Base-by-base conservation (phyloP, 805 yeast genomes). In the Wickerhamomyces bovis region DNA sequence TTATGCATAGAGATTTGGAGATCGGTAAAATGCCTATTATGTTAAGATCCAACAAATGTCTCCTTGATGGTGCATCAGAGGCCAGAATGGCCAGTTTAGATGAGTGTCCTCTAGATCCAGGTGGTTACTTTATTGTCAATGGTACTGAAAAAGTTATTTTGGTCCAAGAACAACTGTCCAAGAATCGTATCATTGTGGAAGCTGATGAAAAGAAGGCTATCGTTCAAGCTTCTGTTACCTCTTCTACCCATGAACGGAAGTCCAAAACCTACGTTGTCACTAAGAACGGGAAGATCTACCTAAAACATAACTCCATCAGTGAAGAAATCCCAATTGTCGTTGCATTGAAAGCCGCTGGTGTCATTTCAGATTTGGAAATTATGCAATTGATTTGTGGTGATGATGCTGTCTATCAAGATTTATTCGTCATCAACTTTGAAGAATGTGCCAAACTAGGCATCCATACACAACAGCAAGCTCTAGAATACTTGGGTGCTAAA, bases 1-100 rank as follows among this genome's bases (percentile, higher is more conserved):
- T 92, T 55, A 80, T 88, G 73, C 92, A 89, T 57, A 77, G 85
- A 58, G 95, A 89, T 61, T 77, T 94, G 50, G 97, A 90, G 63
- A 92, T 94, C 50, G 99, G 99, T 31, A 79, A 96, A 61, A 94
- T 94, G 97, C 99, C 99, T n/a, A 83, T 94, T 59, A 94, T 94
- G 99, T 75, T 94, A 57, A 76, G 97, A 57, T 86, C 96, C 22
- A 87, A 89, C 63, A 89, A 89, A 64, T 94, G 99, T 75, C 82
- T 88, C 31, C 71, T 94, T 49, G 80, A 80, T 51, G 95, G 89
- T 18, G 81, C 85, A 42, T 73, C 80, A 43, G 96, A 92, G 59
- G 65, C 70, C 26, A 84, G 80, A 56, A 92, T 94, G 98, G 97
- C 99, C 0, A 70, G 70, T 22, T 72, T 86, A 55, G 83, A 87